A percentile compares a stretch with the other conserved stretches of the same genome.
phyloP scores from a whole-genome alignment of 1,284 basidiomycete genomes.

The Microbotryum silenes-acaulis region DNA sequence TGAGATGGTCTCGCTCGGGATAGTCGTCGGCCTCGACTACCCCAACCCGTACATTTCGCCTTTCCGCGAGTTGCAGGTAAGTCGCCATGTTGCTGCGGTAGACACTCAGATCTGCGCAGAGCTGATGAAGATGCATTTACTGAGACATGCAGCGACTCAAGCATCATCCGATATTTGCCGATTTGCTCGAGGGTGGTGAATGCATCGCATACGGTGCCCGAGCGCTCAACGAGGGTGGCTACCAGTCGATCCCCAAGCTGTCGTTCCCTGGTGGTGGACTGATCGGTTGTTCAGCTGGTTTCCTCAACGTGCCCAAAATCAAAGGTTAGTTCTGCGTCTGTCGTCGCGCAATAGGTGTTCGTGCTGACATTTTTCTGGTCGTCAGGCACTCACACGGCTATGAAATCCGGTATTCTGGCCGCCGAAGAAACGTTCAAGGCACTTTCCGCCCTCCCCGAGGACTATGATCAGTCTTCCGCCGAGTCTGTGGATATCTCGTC shows the following conservation, averaged over 20 bases:
- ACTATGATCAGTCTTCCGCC: conserved; percentile 18
- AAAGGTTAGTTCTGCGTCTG: conserved; percentile 51
- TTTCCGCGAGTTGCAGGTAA: conserved; percentile 83
- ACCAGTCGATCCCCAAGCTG: conserved; percentile 85
- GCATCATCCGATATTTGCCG: conserved; percentile 85
- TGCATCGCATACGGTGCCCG: conserved; percentile 87
- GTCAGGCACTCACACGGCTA: conserved; percentile 88
- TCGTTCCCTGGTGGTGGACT: conserved; percentile 93
- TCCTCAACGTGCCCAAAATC: conserved; percentile 96
- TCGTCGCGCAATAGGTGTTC: neutral
- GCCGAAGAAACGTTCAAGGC: conserved; percentile 77
- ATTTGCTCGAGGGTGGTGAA: conserved; percentile 67
- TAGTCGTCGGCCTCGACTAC: conserved; percentile 93
- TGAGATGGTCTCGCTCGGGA: conserved; percentile 79
- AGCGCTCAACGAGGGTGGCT: conserved; percentile 85
- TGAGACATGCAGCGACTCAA: conserved; percentile 77
- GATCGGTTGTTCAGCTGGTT: conserved; percentile 91
- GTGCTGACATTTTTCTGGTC: neutral
- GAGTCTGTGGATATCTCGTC: conserved; percentile 58
- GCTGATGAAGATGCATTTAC: neutral
- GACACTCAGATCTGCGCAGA: neutral
- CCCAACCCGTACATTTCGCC: conserved; percentile 88
- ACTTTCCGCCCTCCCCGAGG: conserved; percentile 43
- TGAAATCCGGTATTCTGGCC: conserved; percentile 97
- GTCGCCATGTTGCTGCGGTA: conserved; percentile 23